Base-by-base conservation (phyloP, 192 early-diverging fungal genomes). In the Backusella sp. region DNA sequence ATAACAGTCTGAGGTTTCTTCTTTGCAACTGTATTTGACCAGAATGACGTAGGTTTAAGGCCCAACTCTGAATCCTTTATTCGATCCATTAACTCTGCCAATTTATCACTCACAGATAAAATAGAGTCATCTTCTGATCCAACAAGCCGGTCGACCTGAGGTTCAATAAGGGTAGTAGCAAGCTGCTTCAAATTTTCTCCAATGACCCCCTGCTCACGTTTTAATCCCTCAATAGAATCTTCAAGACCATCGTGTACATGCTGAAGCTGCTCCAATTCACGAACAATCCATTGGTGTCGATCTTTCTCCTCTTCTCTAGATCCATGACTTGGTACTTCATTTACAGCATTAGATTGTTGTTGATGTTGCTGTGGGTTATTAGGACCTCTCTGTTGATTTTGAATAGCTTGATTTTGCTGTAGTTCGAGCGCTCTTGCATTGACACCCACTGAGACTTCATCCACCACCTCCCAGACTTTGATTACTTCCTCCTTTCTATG, bases 391-490 rank as follows among this genome's bases (percentile, higher is more conserved):
- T 49, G 46, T 49, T 75, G 52, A 70, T 68, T 21, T 72, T 75
- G 56, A 49, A 76, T 41, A 28, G 75, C 12, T 49, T 49, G 46
- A 1, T 49, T 4, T 32, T 77, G 74, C n/a, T 39, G 56, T 19
- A 26, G 12, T 62, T 62, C 56, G 9, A 62, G 26, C 26, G 56
- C 21, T n/a, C 30, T 77, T 28, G 53, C 39, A 34, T 73, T 66
- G 2, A 73, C 67, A 36, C 77, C 73, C 7, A 76, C 81, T n/a
- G 73, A 80, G 2, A 88, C 87, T 42, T 84, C 85, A 14, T 84
- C 82, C 0, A 88, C 84, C 56, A 88, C 84, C 53, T 88, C 85
- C 87, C 87, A 86, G 1, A 88, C 83, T 59, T 86, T 86, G 23
- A 84, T 79, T 0, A 88, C 82, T 42, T 88, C 87, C 30, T 81